Conservation (phyloP, 176 grass and related monocot species). For the Aegilops sharonensis region DNA sequence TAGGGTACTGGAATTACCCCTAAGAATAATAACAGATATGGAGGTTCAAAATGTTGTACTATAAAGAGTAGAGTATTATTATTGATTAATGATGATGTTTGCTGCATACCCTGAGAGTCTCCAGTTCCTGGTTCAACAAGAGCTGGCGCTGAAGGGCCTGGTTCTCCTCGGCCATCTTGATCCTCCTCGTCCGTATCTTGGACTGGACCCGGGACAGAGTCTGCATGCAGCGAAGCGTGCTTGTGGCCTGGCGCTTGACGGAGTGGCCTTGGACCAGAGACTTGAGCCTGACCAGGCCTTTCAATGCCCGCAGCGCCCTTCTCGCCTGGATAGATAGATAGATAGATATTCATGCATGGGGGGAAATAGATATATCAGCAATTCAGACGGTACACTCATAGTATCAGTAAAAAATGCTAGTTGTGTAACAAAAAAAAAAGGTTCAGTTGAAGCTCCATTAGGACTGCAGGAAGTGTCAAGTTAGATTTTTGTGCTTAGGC, state of each 20-base stretch:
- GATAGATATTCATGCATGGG: neutral
- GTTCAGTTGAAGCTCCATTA: neutral
- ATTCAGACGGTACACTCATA: neutral
- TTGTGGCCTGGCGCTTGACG: conserved; percentile 66
- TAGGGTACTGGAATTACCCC: too few relatives aligned
- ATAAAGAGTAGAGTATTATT: too few relatives aligned
- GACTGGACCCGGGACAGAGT: conserved; percentile 60
- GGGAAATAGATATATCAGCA: neutral
- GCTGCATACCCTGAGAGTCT: conserved; percentile 56
- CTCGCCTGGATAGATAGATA: conserved; percentile 48
- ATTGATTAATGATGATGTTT: too few relatives aligned
- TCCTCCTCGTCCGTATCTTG: conserved; percentile 54
- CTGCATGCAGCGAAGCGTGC: conserved; percentile 66
- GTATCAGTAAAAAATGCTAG: neutral
- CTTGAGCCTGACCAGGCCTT: conserved; percentile 62
- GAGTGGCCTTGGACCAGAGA: conserved; percentile 58
- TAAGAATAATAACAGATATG: too few relatives aligned
- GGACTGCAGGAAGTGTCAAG: neutral
- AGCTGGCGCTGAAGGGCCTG: conserved; percentile 65
- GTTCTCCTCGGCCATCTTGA: conserved; percentile 66
- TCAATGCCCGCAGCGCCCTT: conserved; percentile 56
- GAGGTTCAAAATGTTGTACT: neutral
- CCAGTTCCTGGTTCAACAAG: conserved; percentile 61
- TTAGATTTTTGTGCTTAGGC: neutral
- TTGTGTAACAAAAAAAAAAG: neutral